Conservation (phyloP, 1,284 basidiomycete species). For the Fomitopsis schrenkii region DNA sequence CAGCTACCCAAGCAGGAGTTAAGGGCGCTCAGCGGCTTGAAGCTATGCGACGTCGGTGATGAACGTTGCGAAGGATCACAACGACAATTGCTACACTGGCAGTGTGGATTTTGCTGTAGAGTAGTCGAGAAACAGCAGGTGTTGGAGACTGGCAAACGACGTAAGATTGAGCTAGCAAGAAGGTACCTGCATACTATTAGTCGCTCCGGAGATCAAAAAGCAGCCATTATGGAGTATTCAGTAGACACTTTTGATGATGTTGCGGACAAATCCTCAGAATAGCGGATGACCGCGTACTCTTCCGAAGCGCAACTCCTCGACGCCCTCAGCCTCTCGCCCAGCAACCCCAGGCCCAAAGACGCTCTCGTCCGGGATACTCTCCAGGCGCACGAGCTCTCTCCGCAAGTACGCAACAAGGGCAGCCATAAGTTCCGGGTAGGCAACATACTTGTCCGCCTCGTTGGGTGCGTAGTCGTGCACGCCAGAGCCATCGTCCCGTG, state of each 20-base stretch:
- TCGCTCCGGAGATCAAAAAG: not conserved
- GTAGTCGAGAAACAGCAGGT: too few relatives aligned
- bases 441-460: conserved; percentile 62
- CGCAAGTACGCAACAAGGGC: conserved; percentile 76
- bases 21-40: too few relatives aligned
- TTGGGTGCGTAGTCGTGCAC: conserved; percentile 64
- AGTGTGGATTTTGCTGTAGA: too few relatives aligned
- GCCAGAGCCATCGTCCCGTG: conserved; percentile 63
- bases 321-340: conserved; percentile 24
- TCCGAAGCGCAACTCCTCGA: conserved; percentile 27
- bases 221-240: not conserved
- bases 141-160: too few relatives aligned
- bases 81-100: too few relatives aligned
- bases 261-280: not conserved
- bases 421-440: conserved; percentile 77
- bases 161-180: not conserved
- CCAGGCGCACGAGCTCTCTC: conserved; percentile 73
- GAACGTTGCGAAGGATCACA: too few relatives aligned
- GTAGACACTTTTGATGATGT: not conserved
- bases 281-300: conserved; percentile 6
- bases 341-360: conserved; percentile 39
- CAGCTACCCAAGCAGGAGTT: too few relatives aligned
- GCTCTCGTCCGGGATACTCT: conserved; percentile 66
- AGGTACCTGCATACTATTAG: not conserved
- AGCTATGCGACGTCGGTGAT: too few relatives aligned